These are phyloP conservation scores for Sonneratia caseolaris DNA, from an alignment of 345 rosid genomes.

Conservation along the genomic window DNA sequence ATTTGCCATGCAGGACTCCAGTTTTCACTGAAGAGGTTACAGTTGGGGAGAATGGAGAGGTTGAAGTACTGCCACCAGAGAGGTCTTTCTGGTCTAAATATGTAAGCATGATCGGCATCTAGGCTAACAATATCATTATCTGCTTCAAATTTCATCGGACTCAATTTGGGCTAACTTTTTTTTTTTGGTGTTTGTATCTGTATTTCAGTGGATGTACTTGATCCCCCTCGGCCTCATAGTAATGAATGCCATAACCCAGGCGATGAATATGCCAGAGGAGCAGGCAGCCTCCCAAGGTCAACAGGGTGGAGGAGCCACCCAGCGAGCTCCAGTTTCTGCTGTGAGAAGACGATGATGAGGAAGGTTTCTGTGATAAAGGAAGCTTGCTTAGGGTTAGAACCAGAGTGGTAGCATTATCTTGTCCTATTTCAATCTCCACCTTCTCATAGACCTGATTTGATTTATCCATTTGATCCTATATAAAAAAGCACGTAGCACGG, in stretches of 20 bases:
- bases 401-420: not conserved
- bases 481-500: not conserved
- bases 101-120: conserved; percentile 33
- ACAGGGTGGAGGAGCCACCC: conserved; percentile 24
- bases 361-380: not conserved
- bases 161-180: not conserved
- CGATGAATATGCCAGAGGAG: conserved; percentile 76
- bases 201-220: conserved; percentile 83
- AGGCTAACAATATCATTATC: not conserved
- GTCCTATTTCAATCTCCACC: not conserved
- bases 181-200: not conserved
- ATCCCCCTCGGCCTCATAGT: conserved; percentile 86
- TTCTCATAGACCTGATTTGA: not conserved
- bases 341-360: conserved; percentile 14
- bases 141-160: not conserved
- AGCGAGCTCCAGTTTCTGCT: conserved; percentile 12
- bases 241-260: conserved; percentile 92
- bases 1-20: conserved; percentile 44
- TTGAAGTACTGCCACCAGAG: conserved; percentile 64
- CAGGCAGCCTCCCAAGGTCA: conserved; percentile 43
- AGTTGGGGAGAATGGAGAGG: conserved; percentile 56
- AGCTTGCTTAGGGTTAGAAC: not conserved
- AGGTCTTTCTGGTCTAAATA: conserved; percentile 95
- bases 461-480: not conserved
- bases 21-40: conserved; percentile 54